Percentiles rank a stretch among this genome's conserved stretches.
phyloP scores from a whole-genome alignment of 176 grass and related monocot species.

The Avena eriantha region DNA sequence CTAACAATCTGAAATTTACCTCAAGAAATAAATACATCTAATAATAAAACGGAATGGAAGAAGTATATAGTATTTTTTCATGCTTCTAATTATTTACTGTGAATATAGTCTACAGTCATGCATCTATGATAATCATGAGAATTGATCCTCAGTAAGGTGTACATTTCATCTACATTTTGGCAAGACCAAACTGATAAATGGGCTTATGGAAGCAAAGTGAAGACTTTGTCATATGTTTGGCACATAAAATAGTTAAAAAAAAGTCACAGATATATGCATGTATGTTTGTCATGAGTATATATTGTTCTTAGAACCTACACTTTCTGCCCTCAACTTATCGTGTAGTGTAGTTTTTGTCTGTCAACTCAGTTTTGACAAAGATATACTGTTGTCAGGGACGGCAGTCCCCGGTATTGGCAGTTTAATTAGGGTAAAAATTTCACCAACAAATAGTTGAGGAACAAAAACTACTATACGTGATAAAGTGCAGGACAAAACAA shows the following conservation, averaged over 20 bases:
- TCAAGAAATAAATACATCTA: too few relatives aligned
- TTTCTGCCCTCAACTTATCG: neutral
- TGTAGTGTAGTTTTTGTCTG: too few relatives aligned
- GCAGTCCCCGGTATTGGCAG: too few relatives aligned
- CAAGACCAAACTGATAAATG: neutral
- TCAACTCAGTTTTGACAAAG: too few relatives aligned
- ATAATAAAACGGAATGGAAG: too few relatives aligned
- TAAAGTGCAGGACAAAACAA: too few relatives aligned
- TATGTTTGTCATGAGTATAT: neutral
- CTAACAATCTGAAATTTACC: too few relatives aligned
- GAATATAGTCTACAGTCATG: neutral
- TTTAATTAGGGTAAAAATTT: too few relatives aligned
- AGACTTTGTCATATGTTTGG: neutral
- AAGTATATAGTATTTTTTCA: neutral
- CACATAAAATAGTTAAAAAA: neutral
- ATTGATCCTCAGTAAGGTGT: neutral
- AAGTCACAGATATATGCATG: neutral
- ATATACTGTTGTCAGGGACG: too few relatives aligned
- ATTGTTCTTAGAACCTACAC: neutral
- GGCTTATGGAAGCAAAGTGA: neutral
- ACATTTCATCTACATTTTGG: neutral
- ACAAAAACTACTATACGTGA: too few relatives aligned
- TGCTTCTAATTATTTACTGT: neutral
- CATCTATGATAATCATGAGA: neutral
- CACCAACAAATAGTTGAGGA: too few relatives aligned